phyloP scores from a whole-genome alignment of 176 grass and related monocot species.

The Melocanna baccifera region DNA sequence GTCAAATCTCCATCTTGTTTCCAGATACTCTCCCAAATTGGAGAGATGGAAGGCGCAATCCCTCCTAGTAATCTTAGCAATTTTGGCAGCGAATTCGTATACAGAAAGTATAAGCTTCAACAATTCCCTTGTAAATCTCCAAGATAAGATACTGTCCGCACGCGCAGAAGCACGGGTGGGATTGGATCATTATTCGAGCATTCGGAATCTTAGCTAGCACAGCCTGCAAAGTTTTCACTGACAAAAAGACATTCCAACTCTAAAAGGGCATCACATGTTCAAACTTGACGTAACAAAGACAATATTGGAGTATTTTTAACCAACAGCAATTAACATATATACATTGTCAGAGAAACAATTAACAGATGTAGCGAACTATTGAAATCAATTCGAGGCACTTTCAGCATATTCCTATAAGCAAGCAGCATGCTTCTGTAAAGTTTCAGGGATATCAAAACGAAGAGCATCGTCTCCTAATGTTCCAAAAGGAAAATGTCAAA shows the following conservation, averaged over 20 bases:
- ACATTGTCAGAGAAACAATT: neutral
- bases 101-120: neutral
- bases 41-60: neutral
- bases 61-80: neutral
- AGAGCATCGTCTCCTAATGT: neutral
- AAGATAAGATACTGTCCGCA: too few species aligned
- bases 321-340: neutral
- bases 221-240: neutral
- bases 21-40: neutral
- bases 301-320: neutral
- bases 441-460: neutral
- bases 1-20: neutral
- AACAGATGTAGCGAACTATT: neutral
- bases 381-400: neutral
- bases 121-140: too few species aligned
- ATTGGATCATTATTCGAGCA: too few species aligned
- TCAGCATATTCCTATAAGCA: neutral
- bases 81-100: neutral
- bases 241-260: neutral
- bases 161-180: neutral
- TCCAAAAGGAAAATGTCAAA: neutral
- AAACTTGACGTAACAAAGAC: neutral
- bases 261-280: neutral
- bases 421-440: neutral
- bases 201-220: neutral